Base-by-base conservation (phyloP, 225 moss, liverwort and hornwort species). In the Straminergon stramineum region DNA sequence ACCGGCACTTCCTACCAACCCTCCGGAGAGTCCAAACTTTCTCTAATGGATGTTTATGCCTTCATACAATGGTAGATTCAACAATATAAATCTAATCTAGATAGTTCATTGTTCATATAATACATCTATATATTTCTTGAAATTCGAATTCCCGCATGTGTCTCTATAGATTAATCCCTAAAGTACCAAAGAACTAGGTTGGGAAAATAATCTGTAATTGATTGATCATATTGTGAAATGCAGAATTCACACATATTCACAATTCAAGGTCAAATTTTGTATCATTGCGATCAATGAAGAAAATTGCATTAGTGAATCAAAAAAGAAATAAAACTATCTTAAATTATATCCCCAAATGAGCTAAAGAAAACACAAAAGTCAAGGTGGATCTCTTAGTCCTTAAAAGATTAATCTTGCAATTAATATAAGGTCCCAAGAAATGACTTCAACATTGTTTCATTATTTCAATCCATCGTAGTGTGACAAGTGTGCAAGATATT, bases 151-250 rank as follows among this genome's bases (percentile, higher is more conserved):
- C 3, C 3, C 3, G 1, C 43, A 26, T 26, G 4, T 0, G 1
- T 41, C 2, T 41, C 15, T 1, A 27, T 15, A 2, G 43, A 41
- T 71, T 16, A 8, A 71, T 24, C 26, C 17, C 7, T 39, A 8
- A 41, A 43, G 15, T 27, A 43, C 3, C 5, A 26, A 41, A 41
- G 5, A 9, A 26, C 15, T 0, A 0, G 0, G 22, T 3, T 23
- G 27, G 15, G 3, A 3, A 73, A 43, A 10, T 41, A 15, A 45
- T 45, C 1, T 28, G 1, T 22, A 13, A 7, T 74, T 74, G 16
- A 43, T 28, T 43, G 17, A 74, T 41, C 9, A 71, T 43, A 15
- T 9, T 41, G 6, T 27, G 16, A 48, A 18, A 75, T 18, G 6
- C 2, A 18, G 11, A 45, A 11, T 48, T 75, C 6, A 17, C 74